Conservation (phyloP, 2,329 filamentous ascomycete species). For the Colletotrichum sp. region DNA sequence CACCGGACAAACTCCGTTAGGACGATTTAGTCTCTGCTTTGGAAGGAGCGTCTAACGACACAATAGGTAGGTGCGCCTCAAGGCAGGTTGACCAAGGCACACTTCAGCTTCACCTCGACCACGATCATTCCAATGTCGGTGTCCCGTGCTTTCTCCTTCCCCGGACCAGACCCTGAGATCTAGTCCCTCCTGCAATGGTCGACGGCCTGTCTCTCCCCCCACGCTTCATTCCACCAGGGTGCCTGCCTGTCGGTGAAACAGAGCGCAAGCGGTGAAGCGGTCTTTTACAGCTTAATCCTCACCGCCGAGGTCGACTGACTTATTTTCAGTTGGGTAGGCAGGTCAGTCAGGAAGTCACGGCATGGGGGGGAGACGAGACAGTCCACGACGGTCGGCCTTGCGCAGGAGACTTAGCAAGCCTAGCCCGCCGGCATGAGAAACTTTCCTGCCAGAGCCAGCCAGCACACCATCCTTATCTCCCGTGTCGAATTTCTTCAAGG, state of each 20-base stretch:
- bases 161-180: neutral
- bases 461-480: neutral
- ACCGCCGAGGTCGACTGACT: neutral
- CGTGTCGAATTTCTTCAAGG: neutral
- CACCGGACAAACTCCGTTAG: neutral
- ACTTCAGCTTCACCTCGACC: neutral
- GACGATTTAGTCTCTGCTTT: neutral
- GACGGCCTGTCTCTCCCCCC: neutral
- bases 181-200: neutral
- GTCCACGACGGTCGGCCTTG: neutral
- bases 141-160: neutral
- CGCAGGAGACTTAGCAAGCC: neutral
- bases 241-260: slow-evolving; percentile 14
- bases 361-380: neutral
- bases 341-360: neutral
- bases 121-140: neutral
- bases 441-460: neutral
- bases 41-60: neutral
- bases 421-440: neutral
- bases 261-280: slow-evolving; percentile 16
- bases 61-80: neutral
- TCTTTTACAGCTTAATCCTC: neutral
- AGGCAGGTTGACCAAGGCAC: neutral
- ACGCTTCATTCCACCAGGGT: slow-evolving; percentile 8
- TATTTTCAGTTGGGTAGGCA: neutral